Conservation (phyloP, 1,284 basidiomycete genomes). For the Rhizopogon parksii region DNA sequence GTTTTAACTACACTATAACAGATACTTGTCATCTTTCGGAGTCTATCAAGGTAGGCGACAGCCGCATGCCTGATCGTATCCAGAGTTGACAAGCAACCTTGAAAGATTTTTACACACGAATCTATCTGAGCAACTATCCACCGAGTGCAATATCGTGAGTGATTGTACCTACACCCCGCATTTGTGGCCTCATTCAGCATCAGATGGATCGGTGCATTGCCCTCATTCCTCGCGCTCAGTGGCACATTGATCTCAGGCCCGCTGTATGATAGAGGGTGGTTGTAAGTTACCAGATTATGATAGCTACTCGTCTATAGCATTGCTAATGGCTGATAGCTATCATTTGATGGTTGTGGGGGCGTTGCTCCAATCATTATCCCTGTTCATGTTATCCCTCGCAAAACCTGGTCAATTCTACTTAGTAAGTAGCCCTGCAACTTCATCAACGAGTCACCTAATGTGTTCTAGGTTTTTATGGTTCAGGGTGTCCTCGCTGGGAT, state of each 20-base stretch:
- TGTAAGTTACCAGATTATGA: not conserved
- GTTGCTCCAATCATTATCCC: conserved; percentile 18
- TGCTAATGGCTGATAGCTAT: conserved; percentile 17
- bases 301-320: not conserved
- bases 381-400: conserved; percentile 26
- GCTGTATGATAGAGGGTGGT: conserved; percentile 18
- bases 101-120: conserved; percentile 22
- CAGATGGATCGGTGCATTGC: conserved; percentile 22
- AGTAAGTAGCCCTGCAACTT: conserved; percentile 7
- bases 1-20: conserved; percentile 7
- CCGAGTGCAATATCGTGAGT: conserved; percentile 27
- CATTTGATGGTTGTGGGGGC: conserved; percentile 23
- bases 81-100: not conserved
- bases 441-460: conserved; percentile 7
- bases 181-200: not conserved
- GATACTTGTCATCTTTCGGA: conserved; percentile 26
- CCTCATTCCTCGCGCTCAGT: conserved; percentile 12
- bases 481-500: conserved; percentile 31
- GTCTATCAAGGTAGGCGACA: conserved; percentile 25
- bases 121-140: conserved; percentile 16
- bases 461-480: conserved; percentile 25
- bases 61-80: not conserved
- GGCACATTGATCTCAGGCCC: conserved; percentile 23
- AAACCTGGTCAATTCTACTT: conserved; percentile 23
- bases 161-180: not conserved